Evolutionary conservation across 2,329 filamentous ascomycete species (phyloP).

Genomic region (Penicillium sp.): DNA sequence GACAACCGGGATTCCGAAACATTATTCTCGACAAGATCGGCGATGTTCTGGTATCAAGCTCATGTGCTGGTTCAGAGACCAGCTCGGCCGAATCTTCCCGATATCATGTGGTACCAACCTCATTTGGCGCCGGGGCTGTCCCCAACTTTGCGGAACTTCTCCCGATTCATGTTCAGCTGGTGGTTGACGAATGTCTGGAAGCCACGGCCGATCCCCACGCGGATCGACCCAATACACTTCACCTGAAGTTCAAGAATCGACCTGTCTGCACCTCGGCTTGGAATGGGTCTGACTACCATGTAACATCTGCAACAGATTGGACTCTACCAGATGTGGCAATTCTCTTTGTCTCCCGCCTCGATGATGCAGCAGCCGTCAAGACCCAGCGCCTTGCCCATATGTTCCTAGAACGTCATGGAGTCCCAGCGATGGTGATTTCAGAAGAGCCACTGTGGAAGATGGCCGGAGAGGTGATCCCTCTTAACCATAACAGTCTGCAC

Average conservation of each 20-base stretch:
- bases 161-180: constrained; percentile 47
- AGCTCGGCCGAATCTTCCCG: constrained; percentile 43
- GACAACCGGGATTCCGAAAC: constrained; percentile 38
- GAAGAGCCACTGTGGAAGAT: constrained; percentile 44
- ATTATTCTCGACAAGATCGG: constrained; percentile 49
- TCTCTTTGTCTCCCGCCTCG: constrained; percentile 42
- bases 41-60: constrained; percentile 46
- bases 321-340: constrained; percentile 47
- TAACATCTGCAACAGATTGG: constrained; percentile 44
- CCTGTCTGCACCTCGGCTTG: constrained; percentile 39
- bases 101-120: constrained; percentile 50
- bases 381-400: constrained; percentile 36
- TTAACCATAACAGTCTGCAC: constrained; percentile 44
- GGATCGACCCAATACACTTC: constrained; percentile 33
- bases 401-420: constrained; percentile 44
- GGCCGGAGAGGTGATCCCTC: constrained; percentile 32
- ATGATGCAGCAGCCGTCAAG: constrained; percentile 27
- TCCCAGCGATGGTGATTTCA: constrained; percentile 47
- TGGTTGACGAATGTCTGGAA: constrained; percentile 47
- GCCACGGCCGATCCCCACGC: constrained; percentile 29
- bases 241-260: constrained; percentile 41
- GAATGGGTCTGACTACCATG: constrained; percentile 37
- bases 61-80: constrained; percentile 30
- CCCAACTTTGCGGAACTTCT: constrained; percentile 50
- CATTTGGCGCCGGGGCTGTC: constrained; percentile 45